Conservation (phyloP, 495 filamentous ascomycete genomes). For the Entonaema liquescens region DNA sequence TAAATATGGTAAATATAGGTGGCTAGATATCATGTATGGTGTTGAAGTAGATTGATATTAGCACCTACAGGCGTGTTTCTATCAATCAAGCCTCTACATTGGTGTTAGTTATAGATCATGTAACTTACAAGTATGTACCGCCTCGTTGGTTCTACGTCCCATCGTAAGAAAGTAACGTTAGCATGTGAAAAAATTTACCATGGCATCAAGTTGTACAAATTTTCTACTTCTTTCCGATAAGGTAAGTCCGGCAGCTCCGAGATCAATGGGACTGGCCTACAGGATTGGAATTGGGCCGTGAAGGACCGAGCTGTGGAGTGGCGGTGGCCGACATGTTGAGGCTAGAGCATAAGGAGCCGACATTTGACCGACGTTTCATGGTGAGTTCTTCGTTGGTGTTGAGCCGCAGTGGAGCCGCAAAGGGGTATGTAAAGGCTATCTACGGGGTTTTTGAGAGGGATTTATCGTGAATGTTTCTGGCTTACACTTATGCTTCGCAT, state of each 20-base stretch:
- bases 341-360: slow-evolving; percentile 39
- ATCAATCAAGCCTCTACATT: slow-evolving; percentile 26
- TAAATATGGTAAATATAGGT: slow-evolving; percentile 7
- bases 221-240: slow-evolving; percentile 19
- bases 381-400: slow-evolving; percentile 25
- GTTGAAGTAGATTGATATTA: slow-evolving; percentile 2
- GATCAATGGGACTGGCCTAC: slow-evolving; percentile 23
- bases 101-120: slow-evolving; percentile 15
- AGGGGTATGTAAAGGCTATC: not conserved
- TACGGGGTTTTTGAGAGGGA: slow-evolving; percentile 17
- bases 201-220: slow-evolving; percentile 5
- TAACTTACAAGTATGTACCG: slow-evolving; percentile 17
- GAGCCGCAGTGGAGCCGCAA: slow-evolving; percentile 28
- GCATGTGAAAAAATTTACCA: slow-evolving; percentile 33
- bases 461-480: slow-evolving; percentile 14
- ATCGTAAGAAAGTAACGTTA: slow-evolving; percentile 22
- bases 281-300: slow-evolving; percentile 38
- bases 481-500: slow-evolving; percentile 15
- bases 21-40: slow-evolving; percentile 7
- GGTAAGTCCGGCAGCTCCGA: slow-evolving; percentile 26
- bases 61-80: slow-evolving; percentile 16
- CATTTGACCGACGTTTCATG: slow-evolving; percentile 40
- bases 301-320: slow-evolving; percentile 43
- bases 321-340: slow-evolving; percentile 32
- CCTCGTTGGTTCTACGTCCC: slow-evolving; percentile 19